These are phyloP conservation scores for Tagetes patula DNA, from an alignment of 129 eudicot species.

Conservation along the genomic window DNA sequence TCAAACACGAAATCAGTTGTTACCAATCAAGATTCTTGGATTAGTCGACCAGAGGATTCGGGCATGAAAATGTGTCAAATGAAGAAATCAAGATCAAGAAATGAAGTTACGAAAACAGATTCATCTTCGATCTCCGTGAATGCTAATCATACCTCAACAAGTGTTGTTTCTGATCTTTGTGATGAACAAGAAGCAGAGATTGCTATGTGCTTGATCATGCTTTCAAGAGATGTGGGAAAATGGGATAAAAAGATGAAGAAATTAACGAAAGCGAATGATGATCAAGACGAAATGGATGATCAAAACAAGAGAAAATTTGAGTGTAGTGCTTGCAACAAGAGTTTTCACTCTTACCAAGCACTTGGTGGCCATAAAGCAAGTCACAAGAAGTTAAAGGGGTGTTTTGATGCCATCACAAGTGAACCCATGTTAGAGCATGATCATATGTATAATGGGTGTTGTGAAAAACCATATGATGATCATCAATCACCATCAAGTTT, in stretches of 20 bases:
- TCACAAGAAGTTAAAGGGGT: slow-evolving; percentile 70
- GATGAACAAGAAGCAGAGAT: slow-evolving; percentile 74
- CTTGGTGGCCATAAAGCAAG: slow-evolving; percentile 94
- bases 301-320: slow-evolving; percentile 49
- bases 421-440: slow-evolving; percentile 29
- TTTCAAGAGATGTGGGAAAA: slow-evolving; percentile 55
- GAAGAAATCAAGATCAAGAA: slow-evolving; percentile 49
- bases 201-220: slow-evolving; percentile 81
- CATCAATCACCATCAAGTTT: slow-evolving; percentile 26
- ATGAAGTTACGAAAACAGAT: slow-evolving; percentile 27
- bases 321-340: slow-evolving; percentile 72
- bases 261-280: slow-evolving; percentile 22
- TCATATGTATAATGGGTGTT: slow-evolving; percentile 10
- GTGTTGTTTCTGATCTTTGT: slow-evolving; percentile 51
- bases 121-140: too few species aligned
- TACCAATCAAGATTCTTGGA: slow-evolving; percentile 43
- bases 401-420: slow-evolving; percentile 31
- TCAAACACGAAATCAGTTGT: slow-evolving; percentile 22
- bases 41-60: slow-evolving; percentile 36
- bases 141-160: slow-evolving; percentile 11
- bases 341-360: slow-evolving; percentile 80
- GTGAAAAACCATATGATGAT: slow-evolving; percentile 27
- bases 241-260: slow-evolving; percentile 41
- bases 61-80: slow-evolving; percentile 18
- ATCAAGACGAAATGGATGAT: slow-evolving; percentile 25